Base-by-base conservation (phyloP, 169 alveolate genomes). In the Ichthyophthirius multifiliis region DNA sequence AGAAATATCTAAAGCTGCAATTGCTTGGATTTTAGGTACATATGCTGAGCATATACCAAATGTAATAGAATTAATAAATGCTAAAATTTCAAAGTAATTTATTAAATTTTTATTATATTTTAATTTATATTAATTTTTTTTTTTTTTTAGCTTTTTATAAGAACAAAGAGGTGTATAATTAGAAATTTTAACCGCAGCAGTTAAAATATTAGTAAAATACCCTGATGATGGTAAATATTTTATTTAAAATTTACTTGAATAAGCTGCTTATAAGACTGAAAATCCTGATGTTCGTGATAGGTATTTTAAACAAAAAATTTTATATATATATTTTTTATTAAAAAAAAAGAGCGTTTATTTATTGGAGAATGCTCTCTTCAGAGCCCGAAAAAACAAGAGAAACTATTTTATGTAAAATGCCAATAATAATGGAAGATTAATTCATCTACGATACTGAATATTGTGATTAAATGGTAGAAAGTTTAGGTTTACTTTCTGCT, bases 11-110 rank as follows among this genome's bases (percentile, higher is more conserved):
- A 97, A 98, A 86, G 97, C 99, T 12, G 96, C 99, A 16, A 92
- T 97, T 87, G 93, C 98, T n/a, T 99, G 99, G 99, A 97, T 99
- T 63, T 85, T 98, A 39, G 99, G 99, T 23, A 99, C 97, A 86
- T 96, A 97, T 86, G 97, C 97, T 15, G 97, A 96, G 18, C 37
- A 13, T 23, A 79, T 79, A 20, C 85, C 85, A 18, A 65, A 65
- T 23, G 62, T 75, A 41, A 64, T 45, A 23, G 74, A 79, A 37
- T 47, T 45, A 34, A 79, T 79, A 43, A 55, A 55, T 55, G 15
- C 71, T 27, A 79, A 55, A 75, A 79, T 47, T 46, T 43, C 23
- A 46, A 39, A 27, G 85, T 65, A 27, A 79, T 45, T 4, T 1
- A 41, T 37, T 34, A 65, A 37, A 32, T 64, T 32, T 20, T 64